Evolutionary conservation across 2,329 filamentous ascomycete species (phyloP), one percentile per base, ranked within the genome.

Genomic region (Trichophyton verrucosum): DNA sequence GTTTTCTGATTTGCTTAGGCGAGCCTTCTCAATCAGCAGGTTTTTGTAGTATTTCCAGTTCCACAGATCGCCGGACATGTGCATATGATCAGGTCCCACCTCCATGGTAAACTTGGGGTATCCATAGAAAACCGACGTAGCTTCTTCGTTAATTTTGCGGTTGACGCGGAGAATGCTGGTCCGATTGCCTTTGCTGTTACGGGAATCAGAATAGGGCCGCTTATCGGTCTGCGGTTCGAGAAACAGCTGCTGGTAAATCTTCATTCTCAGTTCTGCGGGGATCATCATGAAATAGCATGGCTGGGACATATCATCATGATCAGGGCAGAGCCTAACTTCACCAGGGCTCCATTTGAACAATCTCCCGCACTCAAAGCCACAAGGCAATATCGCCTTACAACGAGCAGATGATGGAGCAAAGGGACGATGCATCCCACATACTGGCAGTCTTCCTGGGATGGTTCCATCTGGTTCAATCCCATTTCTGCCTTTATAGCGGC

Each of bases 81-180:
- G n/a, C 20, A 55, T n/a, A 2, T 55, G 24, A 7, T 55, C 30
- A 36, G 51, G 30, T 27, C 51, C n/a, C 15, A 55, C 51, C 6
- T 33, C 51, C 22, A 55, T 55, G 5, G 24, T 55, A 55, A 20
- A 55, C 13, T 33, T 33, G 30, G 51, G 51, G 27, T 33, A 55
- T 33, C 51, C 51, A 27, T 55, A 55, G 11, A 33, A 55, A 6
- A 55, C 51, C n/a, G 24, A 33, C 17, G 51, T 15, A 17, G 51
- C 51, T 55, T 55, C 51, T 24, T 55, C 51, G n/a, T 36, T 27
- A 1, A 55, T 55, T 15, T 17, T 33, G 51, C 51, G 51, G 17
- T 55, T 55, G 13, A 55, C 51, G 5, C 51, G 51, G 51, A 55
- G 9, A 15, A 55, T 55, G 51, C 51, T 55, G 27, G 51, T 55